Evolutionary conservation across 345 rosid species (phyloP).

Genomic region (Citrus australasica): DNA sequence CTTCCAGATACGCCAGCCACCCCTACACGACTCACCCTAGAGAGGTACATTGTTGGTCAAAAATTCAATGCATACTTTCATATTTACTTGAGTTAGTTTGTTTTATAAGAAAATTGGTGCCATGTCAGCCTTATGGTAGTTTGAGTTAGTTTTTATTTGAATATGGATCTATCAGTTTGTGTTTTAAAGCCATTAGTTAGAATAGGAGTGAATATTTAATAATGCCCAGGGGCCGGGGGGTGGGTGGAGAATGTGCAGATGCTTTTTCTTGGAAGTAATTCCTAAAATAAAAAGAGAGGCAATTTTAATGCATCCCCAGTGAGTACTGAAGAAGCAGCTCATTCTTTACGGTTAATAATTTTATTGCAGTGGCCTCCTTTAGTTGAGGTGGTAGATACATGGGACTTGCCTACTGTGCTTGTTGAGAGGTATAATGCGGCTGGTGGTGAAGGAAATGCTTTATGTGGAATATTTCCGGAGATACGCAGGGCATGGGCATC

Average conservation of each 20-base stretch:
- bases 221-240: background rate
- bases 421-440: conserved; percentile 87
- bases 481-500: conserved; percentile 97
- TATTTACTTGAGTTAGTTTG: background rate
- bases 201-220: background rate
- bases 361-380: conserved; percentile 89
- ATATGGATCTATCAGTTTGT: background rate
- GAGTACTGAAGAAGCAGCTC: background rate
- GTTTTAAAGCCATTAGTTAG: background rate
- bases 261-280: background rate
- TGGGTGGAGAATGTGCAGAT: background rate
- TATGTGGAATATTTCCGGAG: conserved; percentile 94
- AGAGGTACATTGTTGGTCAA: conserved; percentile 42
- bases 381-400: conserved; percentile 70
- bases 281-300: too few relatives aligned
- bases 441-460: conserved; percentile 95
- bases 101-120: background rate
- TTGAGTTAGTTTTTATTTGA: background rate
- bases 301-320: background rate
- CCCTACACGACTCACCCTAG: conserved; percentile 87
- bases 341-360: conserved; percentile 4
- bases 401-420: conserved; percentile 85
- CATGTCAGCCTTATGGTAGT: background rate
- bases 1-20: conserved; percentile 90
- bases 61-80: background rate